Evolutionary conservation across 352 stramenopile species (phyloP).

Genomic region (Elongisporangium prolatum): DNA sequence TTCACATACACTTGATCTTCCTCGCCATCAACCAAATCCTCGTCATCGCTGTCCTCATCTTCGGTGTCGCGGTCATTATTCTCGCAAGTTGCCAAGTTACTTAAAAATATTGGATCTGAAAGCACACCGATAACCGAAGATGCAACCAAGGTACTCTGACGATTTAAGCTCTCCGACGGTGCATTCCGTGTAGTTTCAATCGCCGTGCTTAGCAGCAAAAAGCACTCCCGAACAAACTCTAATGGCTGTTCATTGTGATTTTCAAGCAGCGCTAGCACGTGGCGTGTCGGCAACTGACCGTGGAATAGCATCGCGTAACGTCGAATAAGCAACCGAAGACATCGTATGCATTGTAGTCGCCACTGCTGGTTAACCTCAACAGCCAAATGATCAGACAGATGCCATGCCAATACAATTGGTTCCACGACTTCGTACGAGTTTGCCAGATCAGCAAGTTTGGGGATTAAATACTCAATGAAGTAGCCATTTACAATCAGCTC

Average conservation of each 20-base stretch:
- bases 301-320: constrained; percentile 81
- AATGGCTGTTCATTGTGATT: constrained; percentile 39
- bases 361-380: constrained; percentile 59
- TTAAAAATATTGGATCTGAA: constrained; percentile 47
- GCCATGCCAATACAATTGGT: constrained; percentile 71
- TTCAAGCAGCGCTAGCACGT: constrained; percentile 57
- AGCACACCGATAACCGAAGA: constrained; percentile 54
- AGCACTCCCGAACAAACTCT: constrained; percentile 67
- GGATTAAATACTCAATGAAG: constrained; percentile 75
- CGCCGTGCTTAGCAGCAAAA: constrained; percentile 66
- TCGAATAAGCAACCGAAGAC: constrained; percentile 60
- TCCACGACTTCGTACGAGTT: constrained; percentile 68
- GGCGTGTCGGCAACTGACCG: constrained; percentile 56
- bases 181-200: constrained; percentile 65
- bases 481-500: constrained; percentile 80
- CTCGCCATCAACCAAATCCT: constrained; percentile 41
- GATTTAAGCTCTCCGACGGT: constrained; percentile 59
- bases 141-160: constrained; percentile 40
- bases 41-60: constrained; percentile 24
- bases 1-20: constrained; percentile 55
- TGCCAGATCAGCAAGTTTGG: constrained; percentile 54
- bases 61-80: constrained; percentile 16
- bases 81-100: constrained; percentile 29
- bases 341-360: constrained; percentile 55
- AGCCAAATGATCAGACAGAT: constrained; percentile 68